Percentiles rank a stretch among this genome's conserved stretches.
Evolutionary conservation across 2,329 filamentous ascomycete genomes (phyloP).

Genomic region (Pestalotiopsis sp.): DNA sequence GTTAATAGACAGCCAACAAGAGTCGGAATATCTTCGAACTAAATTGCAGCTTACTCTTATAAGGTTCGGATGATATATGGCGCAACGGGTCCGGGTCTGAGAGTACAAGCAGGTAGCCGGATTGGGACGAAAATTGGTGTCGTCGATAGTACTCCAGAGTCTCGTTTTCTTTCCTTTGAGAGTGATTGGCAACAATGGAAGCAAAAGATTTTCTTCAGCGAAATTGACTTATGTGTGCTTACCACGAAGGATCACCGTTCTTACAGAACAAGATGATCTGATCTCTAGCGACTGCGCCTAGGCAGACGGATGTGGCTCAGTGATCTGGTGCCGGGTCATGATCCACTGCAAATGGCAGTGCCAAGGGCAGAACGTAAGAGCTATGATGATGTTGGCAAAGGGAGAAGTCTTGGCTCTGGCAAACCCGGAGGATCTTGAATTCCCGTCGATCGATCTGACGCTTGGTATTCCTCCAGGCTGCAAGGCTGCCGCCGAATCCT

Average conservation of each 20-base stretch:
- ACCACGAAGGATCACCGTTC: neutral
- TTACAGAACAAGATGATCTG: neutral
- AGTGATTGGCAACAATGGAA: neutral
- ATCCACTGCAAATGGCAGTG: neutral
- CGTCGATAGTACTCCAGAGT: neutral
- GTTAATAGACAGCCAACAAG: neutral
- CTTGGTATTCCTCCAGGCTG: neutral
- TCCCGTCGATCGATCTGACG: neutral
- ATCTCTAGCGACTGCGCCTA: neutral
- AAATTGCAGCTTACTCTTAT: neutral
- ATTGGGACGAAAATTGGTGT: too few species aligned
- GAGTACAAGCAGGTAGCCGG: too few species aligned
- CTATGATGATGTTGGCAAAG: neutral
- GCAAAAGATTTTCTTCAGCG: neutral
- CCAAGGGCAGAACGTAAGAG: neutral
- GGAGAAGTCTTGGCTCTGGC: neutral
- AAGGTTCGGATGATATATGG: too few species aligned
- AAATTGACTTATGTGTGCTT: neutral
- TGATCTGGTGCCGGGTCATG: neutral
- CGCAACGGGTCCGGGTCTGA: too few species aligned
- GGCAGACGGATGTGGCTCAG: neutral
- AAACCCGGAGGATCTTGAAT: neutral
- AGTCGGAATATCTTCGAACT: neutral
- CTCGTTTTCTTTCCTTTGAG: neutral
- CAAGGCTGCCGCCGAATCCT: neutral